phyloP scores from a whole-genome alignment of 164 flowering plant species.

The Vitis vinifera region DNA sequence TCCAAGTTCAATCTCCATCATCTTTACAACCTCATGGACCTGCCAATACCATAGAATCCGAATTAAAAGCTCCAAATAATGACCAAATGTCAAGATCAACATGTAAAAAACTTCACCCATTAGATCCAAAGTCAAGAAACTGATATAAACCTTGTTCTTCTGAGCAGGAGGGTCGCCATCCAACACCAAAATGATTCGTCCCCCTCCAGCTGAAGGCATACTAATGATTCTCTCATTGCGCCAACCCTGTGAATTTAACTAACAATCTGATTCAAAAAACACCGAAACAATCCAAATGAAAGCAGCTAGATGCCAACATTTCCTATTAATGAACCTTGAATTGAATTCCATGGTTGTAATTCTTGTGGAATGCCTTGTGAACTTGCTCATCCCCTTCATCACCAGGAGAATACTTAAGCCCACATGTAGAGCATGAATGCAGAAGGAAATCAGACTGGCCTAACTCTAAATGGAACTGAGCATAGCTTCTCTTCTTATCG shows the following conservation, averaged over 20 bases:
- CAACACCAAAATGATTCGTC: conserved; percentile 61
- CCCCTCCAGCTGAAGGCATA: conserved; percentile 26
- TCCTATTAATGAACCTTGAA: conserved; percentile 51
- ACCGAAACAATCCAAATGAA: not conserved
- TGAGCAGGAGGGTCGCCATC: conserved; percentile 65
- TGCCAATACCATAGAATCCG: conserved; percentile 22
- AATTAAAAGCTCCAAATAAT: not conserved
- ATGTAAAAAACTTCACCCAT: not conserved
- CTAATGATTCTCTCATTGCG: conserved; percentile 56
- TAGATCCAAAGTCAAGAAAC: not conserved
- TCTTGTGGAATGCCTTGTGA: conserved; percentile 69
- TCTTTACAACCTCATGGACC: conserved; percentile 71
- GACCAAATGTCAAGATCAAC: too few species aligned
- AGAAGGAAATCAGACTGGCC: conserved; percentile 91
- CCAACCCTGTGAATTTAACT: conserved; percentile 61
- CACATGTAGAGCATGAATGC: conserved; percentile 62
- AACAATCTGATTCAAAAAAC: not conserved
- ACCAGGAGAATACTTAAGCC: conserved; percentile 64
- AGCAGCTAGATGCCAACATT: not conserved
- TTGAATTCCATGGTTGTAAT: conserved; percentile 62
- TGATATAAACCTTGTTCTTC: conserved; percentile 55
- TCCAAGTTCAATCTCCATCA: conserved; percentile 80
- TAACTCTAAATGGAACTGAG: conserved; percentile 74
- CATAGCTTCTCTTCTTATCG: conserved; percentile 85
- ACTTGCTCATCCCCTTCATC: conserved; percentile 70